Evolutionary conservation across 1,139 yeast species (phyloP).

Genomic region (Eremothecium gossypii): DNA sequence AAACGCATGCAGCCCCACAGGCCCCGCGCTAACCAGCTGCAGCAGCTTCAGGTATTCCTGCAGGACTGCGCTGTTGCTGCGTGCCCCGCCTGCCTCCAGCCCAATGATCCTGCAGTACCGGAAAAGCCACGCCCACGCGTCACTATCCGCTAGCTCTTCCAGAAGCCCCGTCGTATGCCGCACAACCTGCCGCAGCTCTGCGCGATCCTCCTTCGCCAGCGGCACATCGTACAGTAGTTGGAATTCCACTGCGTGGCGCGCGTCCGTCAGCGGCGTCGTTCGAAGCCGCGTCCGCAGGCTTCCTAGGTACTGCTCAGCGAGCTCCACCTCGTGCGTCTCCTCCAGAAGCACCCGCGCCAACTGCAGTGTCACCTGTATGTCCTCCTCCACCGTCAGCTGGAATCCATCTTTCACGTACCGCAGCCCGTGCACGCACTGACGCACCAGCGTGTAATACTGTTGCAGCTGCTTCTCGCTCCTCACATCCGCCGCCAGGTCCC

Average conservation of each 20-base stretch:
- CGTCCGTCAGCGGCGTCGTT: conserved; percentile 13
- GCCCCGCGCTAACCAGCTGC: background rate
- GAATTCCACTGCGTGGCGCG: conserved; percentile 20
- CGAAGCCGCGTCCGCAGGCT: conserved; percentile 19
- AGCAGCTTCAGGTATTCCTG: background rate
- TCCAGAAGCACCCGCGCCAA: conserved; percentile 18
- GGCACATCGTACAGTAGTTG: conserved; percentile 19
- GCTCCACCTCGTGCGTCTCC: conserved; percentile 22
- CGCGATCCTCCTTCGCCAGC: conserved; percentile 10
- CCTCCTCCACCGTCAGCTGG: conserved; percentile 22
- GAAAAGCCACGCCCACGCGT: conserved; percentile 8
- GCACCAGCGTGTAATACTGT: conserved; percentile 23
- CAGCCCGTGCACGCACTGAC: conserved; percentile 17
- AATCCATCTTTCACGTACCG: conserved; percentile 14
- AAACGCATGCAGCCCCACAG: conserved; percentile 1
- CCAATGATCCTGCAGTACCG: conserved; percentile 7
- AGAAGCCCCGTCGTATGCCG: conserved; percentile 11
- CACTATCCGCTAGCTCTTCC: conserved; percentile 2
- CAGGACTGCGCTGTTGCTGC: background rate
- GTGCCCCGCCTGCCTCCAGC: background rate
- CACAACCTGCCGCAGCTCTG: conserved; percentile 20
- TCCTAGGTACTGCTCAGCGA: conserved; percentile 24
- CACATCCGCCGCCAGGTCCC: conserved; percentile 10
- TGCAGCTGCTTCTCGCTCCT: conserved; percentile 13
- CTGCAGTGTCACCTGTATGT: conserved; percentile 17